Percentiles rank a stretch among this genome's conserved stretches.
phyloP scores from a whole-genome alignment of 2,329 filamentous ascomycete species.

The Aspergillus sp. region DNA sequence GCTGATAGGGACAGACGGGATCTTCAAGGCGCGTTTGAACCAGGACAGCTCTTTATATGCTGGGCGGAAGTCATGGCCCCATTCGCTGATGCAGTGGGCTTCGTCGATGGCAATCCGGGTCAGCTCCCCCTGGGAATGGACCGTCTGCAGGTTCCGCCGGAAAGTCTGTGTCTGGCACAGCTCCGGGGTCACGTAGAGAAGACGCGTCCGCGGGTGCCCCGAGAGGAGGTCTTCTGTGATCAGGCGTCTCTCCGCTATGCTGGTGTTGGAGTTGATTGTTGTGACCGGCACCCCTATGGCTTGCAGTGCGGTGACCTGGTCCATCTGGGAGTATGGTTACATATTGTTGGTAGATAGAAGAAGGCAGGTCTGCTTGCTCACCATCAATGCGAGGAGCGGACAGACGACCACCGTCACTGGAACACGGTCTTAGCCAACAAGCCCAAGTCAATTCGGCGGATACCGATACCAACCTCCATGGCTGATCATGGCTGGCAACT shows the following conservation, averaged over 20 bases:
- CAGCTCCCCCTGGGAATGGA: constrained; percentile 75
- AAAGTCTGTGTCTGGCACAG: constrained; percentile 71
- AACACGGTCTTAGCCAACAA: constrained; percentile 7
- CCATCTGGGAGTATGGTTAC: constrained; percentile 50
- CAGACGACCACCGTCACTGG: constrained; percentile 83
- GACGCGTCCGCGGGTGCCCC: constrained; percentile 70
- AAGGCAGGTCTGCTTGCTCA: constrained; percentile 25
- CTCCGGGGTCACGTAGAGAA: constrained; percentile 91
- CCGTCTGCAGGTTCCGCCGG: constrained; percentile 60
- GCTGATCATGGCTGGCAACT: constrained; percentile 79
- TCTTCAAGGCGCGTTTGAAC: constrained; percentile 57
- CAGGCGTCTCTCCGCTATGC: constrained; percentile 51
- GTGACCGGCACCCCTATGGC: constrained; percentile 68
- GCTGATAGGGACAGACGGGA: constrained; percentile 80
- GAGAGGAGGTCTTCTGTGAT: constrained; percentile 77
- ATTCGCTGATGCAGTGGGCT: constrained; percentile 95
- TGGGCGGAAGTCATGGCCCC: constrained; percentile 94
- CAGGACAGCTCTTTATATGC: constrained; percentile 80
- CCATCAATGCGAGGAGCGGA: constrained; percentile 82
- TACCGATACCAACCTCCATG: constrained; percentile 61
- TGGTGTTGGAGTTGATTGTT: constrained; percentile 77
- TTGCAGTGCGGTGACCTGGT: constrained; percentile 76
- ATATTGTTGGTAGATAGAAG: constrained; percentile 1
- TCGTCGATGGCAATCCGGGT: constrained; percentile 84
- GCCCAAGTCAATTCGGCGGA: constrained; percentile 4